These are phyloP conservation scores for Agastache rugosa DNA, from an alignment of 257 asterid species.

Conservation along the genomic window DNA sequence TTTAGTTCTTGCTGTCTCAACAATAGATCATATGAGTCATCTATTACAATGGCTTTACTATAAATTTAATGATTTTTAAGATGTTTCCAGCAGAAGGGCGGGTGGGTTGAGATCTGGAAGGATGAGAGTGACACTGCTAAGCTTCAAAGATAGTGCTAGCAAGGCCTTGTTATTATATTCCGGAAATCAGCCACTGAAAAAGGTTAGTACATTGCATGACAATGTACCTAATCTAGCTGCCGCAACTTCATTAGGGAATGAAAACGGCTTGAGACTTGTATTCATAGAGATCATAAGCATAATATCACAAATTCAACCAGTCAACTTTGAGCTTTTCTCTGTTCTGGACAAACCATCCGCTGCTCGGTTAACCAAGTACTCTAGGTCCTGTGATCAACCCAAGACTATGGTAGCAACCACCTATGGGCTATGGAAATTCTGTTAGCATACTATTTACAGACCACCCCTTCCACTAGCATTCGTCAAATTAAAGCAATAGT, in stretches of 20 bases:
- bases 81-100: not conserved
- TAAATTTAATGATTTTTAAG: not conserved
- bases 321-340: not conserved
- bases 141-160: not conserved
- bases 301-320: not conserved
- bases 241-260: not conserved
- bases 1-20: not conserved
- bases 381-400: not conserved
- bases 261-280: not conserved
- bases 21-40: constrained; percentile 8
- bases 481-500: not conserved
- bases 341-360: constrained; percentile 4
- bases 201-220: not conserved
- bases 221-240: not conserved
- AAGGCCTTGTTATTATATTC: not conserved
- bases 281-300: not conserved
- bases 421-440: not conserved
- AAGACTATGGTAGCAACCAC: not conserved
- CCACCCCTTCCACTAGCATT: constrained; percentile 1
- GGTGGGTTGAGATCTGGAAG: not conserved
- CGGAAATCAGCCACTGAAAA: not conserved
- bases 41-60: not conserved
- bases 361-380: not conserved
- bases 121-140: not conserved
- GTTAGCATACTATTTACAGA: not conserved